A percentile compares a stretch with the other conserved stretches of the same genome.
Evolutionary conservation across 2,329 filamentous ascomycete species (phyloP).

Genomic region (Kalmusia sp.): DNA sequence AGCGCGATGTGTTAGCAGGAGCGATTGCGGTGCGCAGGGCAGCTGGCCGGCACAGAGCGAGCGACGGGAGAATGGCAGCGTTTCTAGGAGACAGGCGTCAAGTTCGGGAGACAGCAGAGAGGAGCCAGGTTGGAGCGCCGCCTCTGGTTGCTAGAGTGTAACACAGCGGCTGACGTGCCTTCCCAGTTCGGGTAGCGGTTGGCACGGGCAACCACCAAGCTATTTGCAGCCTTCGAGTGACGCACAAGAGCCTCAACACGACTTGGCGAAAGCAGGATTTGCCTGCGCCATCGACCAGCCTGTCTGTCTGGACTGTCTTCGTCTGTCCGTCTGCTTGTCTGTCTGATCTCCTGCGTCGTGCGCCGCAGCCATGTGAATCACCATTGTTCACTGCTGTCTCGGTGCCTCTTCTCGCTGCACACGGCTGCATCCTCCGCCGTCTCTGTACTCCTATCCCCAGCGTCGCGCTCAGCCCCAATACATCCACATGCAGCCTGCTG

Average conservation of each 20-base stretch:
- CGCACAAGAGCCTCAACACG: conserved; percentile 4
- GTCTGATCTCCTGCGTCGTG: background rate
- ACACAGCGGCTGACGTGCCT: background rate
- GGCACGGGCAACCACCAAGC: conserved; percentile 4
- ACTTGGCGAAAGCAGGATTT: conserved; percentile 1
- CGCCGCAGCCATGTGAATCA: background rate
- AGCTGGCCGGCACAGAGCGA: background rate
- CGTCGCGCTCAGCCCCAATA: background rate
- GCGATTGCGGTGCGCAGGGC: background rate
- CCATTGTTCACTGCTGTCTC: too few species aligned
- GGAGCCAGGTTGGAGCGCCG: background rate
- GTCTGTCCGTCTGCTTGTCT: too few species aligned
- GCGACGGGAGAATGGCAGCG: background rate
- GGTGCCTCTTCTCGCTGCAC: background rate
- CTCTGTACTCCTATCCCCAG: too few species aligned
- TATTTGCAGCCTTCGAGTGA: background rate
- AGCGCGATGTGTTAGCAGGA: background rate
- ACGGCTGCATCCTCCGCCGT: too few species aligned
- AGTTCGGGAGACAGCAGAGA: background rate
- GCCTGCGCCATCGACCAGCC: background rate
- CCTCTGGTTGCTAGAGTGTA: too few species aligned
- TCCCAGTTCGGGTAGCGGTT: background rate
- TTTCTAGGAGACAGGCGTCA: conserved; percentile 1
- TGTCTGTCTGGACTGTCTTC: too few species aligned
- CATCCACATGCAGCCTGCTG: background rate